Evolutionary conservation across 1,139 yeast species (phyloP), one percentile per base, ranked within the genome.

Genomic region (Candida freyschussii): DNA sequence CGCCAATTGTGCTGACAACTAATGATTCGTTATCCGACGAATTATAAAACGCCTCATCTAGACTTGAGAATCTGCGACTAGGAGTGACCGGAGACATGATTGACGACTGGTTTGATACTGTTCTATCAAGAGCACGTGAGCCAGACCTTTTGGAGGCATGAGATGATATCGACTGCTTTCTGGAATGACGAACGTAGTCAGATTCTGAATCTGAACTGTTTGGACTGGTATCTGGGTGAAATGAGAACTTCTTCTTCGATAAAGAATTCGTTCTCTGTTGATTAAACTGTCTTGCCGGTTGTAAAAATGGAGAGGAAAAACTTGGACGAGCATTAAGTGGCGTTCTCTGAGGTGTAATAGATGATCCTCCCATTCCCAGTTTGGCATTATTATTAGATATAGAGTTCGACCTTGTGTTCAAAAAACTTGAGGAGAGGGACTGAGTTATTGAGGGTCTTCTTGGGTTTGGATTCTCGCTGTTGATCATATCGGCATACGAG

Each of bases 401-500:
- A 5, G 48, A 44, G 21, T 40, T 42, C 31, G 50, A 39, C 16
- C 51, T 37, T 6, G 54, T 47, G 24, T 47, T 48, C 15, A 61
- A 36, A 29, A 57, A 47, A 6, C 60, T 52, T 2, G 64, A 55
- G 3, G 66, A 57, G 17, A 59, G 41, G 2, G 67, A 56, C 26
- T 63, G 63, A 4, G 61, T 45, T 15, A 69, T 55, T 5, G 78
- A 67, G 15, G 85, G 85, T 55, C 84, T 68, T 53, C 79, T 69
- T 24, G 71, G 61, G 40, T 60, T 53, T 67, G 83, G 52, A 35
- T 54, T 50, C 53, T 80, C 87, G 50, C 70, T 75, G 45, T 65
- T 71, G 41, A 83, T 69, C 69, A 84, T 71, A 48, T 84, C 95
- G 5, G 91, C 94, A 55, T 80, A 84, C 5, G 89, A 78, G 52